phyloP scores from a whole-genome alignment of 495 filamentous ascomycete species.

The Endocarpon pusillum region DNA sequence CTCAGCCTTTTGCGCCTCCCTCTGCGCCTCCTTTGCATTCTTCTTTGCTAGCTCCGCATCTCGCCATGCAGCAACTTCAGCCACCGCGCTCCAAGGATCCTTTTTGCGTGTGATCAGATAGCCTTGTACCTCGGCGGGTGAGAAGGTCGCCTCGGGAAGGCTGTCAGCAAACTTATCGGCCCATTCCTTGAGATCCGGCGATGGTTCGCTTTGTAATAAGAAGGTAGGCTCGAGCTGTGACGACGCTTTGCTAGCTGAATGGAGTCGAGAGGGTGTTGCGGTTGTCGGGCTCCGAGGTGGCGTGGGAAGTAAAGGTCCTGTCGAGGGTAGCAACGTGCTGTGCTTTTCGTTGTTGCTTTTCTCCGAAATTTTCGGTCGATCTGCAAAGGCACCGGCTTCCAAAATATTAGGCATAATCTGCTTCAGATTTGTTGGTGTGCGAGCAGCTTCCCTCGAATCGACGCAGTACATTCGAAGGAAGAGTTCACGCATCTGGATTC shows the following conservation, averaged over 20 bases:
- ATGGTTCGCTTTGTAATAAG: background rate
- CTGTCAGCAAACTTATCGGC: slow-evolving; percentile 31
- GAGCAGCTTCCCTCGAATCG: slow-evolving; percentile 3
- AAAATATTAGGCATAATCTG: background rate
- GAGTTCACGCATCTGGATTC: slow-evolving; percentile 38
- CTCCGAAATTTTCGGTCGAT: background rate
- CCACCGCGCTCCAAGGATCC: slow-evolving; percentile 37
- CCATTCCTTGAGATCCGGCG: slow-evolving; percentile 21
- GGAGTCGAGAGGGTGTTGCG: background rate
- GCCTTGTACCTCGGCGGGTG: slow-evolving; percentile 51
- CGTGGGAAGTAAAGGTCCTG: background rate
- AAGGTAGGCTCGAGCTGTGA: too few relatives aligned
- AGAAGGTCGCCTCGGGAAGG: slow-evolving; percentile 34
- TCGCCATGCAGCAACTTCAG: slow-evolving; percentile 35
- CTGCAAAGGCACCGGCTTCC: background rate
- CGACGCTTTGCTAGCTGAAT: too few relatives aligned
- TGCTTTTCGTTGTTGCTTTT: too few relatives aligned
- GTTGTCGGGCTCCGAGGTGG: background rate
- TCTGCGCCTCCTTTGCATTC: background rate
- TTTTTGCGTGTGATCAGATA: slow-evolving; percentile 40
- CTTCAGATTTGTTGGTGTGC: background rate
- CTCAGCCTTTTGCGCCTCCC: background rate
- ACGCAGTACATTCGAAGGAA: slow-evolving; percentile 50
- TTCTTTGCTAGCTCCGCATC: background rate
- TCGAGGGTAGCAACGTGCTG: too few relatives aligned